A percentile compares a stretch with the other conserved stretches of the same genome.
phyloP scores from a whole-genome alignment of 257 asterid species.

The Parsonsia alboflavescens region DNA sequence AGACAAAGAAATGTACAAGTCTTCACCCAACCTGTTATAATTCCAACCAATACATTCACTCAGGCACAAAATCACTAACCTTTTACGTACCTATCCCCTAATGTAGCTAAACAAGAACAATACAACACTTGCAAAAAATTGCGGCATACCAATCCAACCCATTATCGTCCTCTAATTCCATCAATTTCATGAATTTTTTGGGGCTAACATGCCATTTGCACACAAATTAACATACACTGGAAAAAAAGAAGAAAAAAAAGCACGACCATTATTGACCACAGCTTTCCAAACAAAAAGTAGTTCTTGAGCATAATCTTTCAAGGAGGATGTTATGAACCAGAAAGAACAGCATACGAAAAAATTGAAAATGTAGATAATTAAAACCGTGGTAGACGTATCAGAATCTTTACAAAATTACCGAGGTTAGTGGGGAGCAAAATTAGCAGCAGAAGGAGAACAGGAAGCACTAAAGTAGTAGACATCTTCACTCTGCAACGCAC shows the following conservation, averaged over 20 bases:
- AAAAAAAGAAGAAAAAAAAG: too few relatives aligned
- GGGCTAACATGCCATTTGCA: background rate
- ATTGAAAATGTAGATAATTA: background rate
- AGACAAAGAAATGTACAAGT: too few relatives aligned
- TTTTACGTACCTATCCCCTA: background rate
- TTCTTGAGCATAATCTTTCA: background rate
- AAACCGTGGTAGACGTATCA: background rate
- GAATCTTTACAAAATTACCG: conserved; percentile 34
- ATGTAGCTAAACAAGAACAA: background rate
- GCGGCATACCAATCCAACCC: background rate
- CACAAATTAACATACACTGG: too few relatives aligned
- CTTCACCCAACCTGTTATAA: too few relatives aligned
- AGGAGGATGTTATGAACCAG: background rate
- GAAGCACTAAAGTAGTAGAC: conserved; percentile 32
- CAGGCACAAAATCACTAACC: background rate
- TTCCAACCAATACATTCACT: background rate
- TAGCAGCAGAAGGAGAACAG: conserved; percentile 54
- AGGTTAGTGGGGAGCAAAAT: conserved; percentile 44
- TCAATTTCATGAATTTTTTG: background rate
- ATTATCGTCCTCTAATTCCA: background rate
- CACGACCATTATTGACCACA: background rate
- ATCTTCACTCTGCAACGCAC: conserved; percentile 55
- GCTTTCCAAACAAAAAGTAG: background rate
- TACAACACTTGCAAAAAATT: too few relatives aligned
- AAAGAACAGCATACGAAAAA: background rate